Conservation (phyloP, 176 grass and related monocot genomes). For the Typha latifolia region DNA sequence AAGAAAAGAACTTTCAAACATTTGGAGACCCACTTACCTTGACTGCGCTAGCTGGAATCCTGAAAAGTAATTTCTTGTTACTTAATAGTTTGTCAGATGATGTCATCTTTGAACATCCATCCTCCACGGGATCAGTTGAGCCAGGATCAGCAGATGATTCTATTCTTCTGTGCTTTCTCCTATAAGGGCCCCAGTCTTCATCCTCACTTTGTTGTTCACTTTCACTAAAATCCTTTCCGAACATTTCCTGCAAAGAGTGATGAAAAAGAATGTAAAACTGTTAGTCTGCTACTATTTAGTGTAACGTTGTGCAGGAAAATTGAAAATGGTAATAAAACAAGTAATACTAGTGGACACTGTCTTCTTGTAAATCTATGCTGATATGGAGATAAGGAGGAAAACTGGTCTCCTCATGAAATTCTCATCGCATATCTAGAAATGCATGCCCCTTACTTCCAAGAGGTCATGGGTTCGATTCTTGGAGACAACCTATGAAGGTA, state of each 20-base stretch:
- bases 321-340: too few species aligned
- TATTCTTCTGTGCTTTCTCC: conserved; percentile 56
- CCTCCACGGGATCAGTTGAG: conserved; percentile 21
- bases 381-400: too few species aligned
- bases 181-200: conserved; percentile 72
- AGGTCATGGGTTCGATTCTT: too few species aligned
- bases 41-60: conserved; percentile 67
- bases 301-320: conserved; percentile 7
- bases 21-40: conserved; percentile 35
- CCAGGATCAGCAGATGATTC: conserved; percentile 13
- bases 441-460: too few species aligned
- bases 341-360: too few species aligned
- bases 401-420: too few species aligned
- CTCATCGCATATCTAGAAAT: too few species aligned
- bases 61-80: conserved; percentile 58
- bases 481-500: too few species aligned
- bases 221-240: conserved; percentile 51
- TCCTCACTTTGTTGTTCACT: conserved; percentile 73
- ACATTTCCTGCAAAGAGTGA: conserved; percentile 67
- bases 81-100: conserved; percentile 27
- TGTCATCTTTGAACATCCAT: conserved; percentile 23
- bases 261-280: conserved; percentile 6
- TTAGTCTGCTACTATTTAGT: background rate
- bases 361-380: too few species aligned
- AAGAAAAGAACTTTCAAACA: background rate